Conservation (phyloP, 768 basidiomycete genomes). For the Crucibulum laeve region DNA sequence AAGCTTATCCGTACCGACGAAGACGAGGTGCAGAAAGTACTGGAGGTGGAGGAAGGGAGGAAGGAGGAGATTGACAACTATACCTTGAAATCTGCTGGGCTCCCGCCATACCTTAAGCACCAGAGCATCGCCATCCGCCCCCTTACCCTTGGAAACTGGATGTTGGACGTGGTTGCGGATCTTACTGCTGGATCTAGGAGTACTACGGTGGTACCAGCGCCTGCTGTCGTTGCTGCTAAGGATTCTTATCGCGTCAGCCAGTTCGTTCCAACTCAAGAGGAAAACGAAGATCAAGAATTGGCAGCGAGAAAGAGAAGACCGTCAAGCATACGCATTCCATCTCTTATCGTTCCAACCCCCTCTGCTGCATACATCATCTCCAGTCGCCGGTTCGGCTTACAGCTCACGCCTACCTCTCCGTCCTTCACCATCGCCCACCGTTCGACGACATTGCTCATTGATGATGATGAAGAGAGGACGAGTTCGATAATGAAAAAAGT, state of each 20-base stretch:
- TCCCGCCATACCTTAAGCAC: constrained; percentile 27
- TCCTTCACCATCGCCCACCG: constrained; percentile 18
- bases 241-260: constrained; percentile 24
- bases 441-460: no score
- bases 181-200: constrained; percentile 39
- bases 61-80: constrained; percentile 29
- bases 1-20: constrained; percentile 26
- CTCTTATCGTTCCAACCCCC: constrained; percentile 20
- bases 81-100: no score
- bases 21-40: constrained; percentile 32
- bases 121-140: constrained; percentile 47
- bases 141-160: constrained; percentile 72
- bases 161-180: constrained; percentile 76
- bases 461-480: no score
- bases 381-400: constrained; percentile 50
- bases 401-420: constrained; percentile 57
- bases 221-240: constrained; percentile 18
- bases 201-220: constrained; percentile 7
- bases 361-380: constrained; percentile 22
- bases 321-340: constrained; percentile 30
- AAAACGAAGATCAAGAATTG: constrained; percentile 3
- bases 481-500: constrained; percentile 41
- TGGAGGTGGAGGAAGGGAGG: constrained; percentile 40
- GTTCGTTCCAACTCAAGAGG: constrained; percentile 29
- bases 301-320: constrained; percentile 25